Base-by-base conservation (phyloP, 1,284 basidiomycete genomes). In the Apiotrichum sp. region DNA sequence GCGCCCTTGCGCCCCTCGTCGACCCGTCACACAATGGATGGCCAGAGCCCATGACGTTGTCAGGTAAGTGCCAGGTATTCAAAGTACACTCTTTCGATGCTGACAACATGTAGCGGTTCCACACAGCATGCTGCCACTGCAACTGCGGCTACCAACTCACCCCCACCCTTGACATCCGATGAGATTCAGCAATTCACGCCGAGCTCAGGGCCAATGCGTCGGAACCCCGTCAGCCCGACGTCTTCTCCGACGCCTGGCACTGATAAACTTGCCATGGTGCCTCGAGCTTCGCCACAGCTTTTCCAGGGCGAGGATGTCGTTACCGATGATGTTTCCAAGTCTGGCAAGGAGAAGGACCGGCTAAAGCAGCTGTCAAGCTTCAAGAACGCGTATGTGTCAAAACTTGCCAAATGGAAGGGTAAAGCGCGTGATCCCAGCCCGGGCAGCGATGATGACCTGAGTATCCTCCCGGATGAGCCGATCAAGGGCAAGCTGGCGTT, bases 171-270 rank as follows among this genome's bases (percentile, higher is more conserved):
- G 10, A 62, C 65, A 1, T 53, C 61, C 9, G 70, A 71, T 39
- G 8, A 31, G 4, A 72, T 72, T 11, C 53, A 56, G 5, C 59
- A 55, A 6, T 69, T 68, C 42, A 69, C 69, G 1, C 68, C 68
- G 1, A 67, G 65, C 45, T 67, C 68, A 1, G 57, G 53, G 4
- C 40, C 49, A 7, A 42, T 34, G n/a, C 22, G 32, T 3, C 39
- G 49, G 3, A 16, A 48, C 4, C 10, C 54, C 35, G 6, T 4
- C 3, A 14, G 31, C 3, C 44, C 46, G 1, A 14, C 45, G 2
- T 61, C 62, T 6, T 63, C 62, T 0, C 62, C 56, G 13, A 63
- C 64, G 6, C 61, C 62, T 2, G 65, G 57, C 3, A 52, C 53
- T 6, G 8, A 33, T 14, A 29, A 50, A 8, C 9, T 29, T 3